Base-by-base conservation (phyloP, 1,284 basidiomycete species). In the Macrocystidia cucumis region DNA sequence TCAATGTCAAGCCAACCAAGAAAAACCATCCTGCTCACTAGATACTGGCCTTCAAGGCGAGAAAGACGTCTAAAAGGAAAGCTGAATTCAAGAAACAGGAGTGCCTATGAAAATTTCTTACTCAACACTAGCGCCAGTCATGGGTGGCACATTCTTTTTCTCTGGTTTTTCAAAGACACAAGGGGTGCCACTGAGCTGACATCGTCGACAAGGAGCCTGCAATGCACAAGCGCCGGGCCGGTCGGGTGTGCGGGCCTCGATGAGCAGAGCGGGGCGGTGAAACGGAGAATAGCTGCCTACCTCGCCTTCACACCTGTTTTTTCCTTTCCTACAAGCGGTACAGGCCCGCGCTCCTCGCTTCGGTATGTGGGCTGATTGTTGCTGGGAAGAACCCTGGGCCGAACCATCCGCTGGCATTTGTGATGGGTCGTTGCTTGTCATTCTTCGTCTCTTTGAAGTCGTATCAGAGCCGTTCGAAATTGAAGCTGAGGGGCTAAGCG, bases 161-260 rank as follows among this genome's bases (percentile, higher is more conserved):
- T 91, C 83, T 49, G 89, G 89, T 59, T 93, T 95, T 59, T 93
- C 92, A 57, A 93, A 96, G 30, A 96, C 64, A 52, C 91, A 96
- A 22, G 73, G 71, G 7, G 79, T 83, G 8, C 87, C 86, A 52
- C 83, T 88, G 33, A 86, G 67, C 49, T 85, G 75, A 65, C 91
- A 96, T 37, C 91, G 80, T 60, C 85, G 79, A 70, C 92, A 91
- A 44, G 88, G 86, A 61, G 84, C 71, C 82, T 91, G 53, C 48
- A 47, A 49, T 55, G 45, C 41, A 29, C 52, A 44, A 50, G 43
- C 47, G 48, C 62, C 66, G 63, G 63, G 60, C 74, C 78, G 74
- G 67, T 66, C 74, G 76, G 74, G 60, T 64, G 67, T 67, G 61
- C 64, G 62, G 78, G 74, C 79, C 64, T 69, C 67, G 63, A n/a